Evolutionary conservation across 2,329 filamentous ascomycete species (phyloP).

Genomic region (Pyrenophora graminea): DNA sequence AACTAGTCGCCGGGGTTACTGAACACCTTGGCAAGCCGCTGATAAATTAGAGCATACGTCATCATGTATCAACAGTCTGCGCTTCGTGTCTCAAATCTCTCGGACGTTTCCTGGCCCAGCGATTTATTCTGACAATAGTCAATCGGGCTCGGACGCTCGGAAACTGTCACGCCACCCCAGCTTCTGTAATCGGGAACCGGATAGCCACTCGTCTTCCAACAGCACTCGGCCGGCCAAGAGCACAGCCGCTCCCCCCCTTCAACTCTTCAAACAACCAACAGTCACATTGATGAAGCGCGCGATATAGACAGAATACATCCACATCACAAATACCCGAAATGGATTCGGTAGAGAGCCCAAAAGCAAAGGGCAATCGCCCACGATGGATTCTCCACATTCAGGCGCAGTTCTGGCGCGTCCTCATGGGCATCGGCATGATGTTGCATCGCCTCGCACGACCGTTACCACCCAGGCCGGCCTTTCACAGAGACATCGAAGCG

Average conservation of each 20-base stretch:
- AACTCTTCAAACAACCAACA: slow-evolving; percentile 1
- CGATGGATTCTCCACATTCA: slow-evolving; percentile 66
- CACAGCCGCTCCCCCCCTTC: slow-evolving; percentile 13
- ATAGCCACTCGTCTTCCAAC: slow-evolving; percentile 1
- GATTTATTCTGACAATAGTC: slow-evolving; percentile 1
- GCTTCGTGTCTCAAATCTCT: slow-evolving; percentile 10
- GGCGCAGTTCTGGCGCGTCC: slow-evolving; percentile 67
- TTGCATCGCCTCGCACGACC: slow-evolving; percentile 67
- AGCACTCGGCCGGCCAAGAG: slow-evolving; percentile 12
- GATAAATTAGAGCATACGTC: slow-evolving; percentile 21
- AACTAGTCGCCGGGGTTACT: neutral
- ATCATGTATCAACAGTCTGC: slow-evolving; percentile 10
- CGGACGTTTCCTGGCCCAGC: slow-evolving; percentile 9
- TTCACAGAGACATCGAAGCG: slow-evolving; percentile 60
- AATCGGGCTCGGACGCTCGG: neutral
- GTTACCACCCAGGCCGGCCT: slow-evolving; percentile 63
- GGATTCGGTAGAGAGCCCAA: slow-evolving; percentile 8
- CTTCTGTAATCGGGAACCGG: neutral
- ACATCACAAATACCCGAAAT: neutral
- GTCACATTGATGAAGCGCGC: slow-evolving; percentile 12
- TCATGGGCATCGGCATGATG: slow-evolving; percentile 72
- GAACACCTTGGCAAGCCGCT: slow-evolving; percentile 12
- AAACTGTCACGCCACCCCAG: neutral
- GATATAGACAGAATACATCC: slow-evolving; percentile 2
- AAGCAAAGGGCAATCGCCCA: slow-evolving; percentile 42